Base-by-base conservation (phyloP, 331 rosid species). In the Ulmus americana region DNA sequence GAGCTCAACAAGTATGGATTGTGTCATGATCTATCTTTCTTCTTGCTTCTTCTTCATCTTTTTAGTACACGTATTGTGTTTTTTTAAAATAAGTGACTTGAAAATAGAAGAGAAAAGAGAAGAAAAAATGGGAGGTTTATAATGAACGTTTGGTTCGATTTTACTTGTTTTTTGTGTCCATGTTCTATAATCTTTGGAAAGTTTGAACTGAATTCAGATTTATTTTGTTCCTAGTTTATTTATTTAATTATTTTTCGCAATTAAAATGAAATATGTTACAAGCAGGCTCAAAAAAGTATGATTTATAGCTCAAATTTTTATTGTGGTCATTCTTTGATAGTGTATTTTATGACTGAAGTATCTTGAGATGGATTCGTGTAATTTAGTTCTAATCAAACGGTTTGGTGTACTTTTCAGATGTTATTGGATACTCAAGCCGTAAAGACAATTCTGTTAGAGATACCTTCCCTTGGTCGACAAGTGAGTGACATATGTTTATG, bases 401-500 rank as follows among this genome's bases (percentile, higher is more conserved):
- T 67, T 63, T 73, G 69, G 41, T 67, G 65, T 68, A 78, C 2
- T 55, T 74, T 79, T 74, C 91, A 92, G 95, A 92, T 92, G 98
- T 72, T 92, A 63, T 68, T 92, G 88, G 95, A 92, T 76, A 89
- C 98, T 57, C 98, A 92, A 87, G 98, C 97, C 62, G 98, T 92
- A 45, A 92, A 92, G 87, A 87, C 97, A 8, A 85, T 92, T 82
- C 95, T 92, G 73, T 85, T 92, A 52, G 98, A 92, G 55, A 86
- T 92, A 81, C 97, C 98, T 68, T 83, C 95, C 79, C 98, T 92
- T 64, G 98, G 95, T 76, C 90, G 90, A 72, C 97, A 89, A 90
- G 98, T 92, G 63, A 76, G 74, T 61, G 45, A 60, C n/a, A 40
- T 42, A 59, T 44, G 6, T 45, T 74, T 16, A 14, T 45, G 15